Evolutionary conservation across 352 stramenopile genomes (phyloP), one percentile per base, ranked within the genome.

Genomic region (Pilasporangium apinafurcum): DNA sequence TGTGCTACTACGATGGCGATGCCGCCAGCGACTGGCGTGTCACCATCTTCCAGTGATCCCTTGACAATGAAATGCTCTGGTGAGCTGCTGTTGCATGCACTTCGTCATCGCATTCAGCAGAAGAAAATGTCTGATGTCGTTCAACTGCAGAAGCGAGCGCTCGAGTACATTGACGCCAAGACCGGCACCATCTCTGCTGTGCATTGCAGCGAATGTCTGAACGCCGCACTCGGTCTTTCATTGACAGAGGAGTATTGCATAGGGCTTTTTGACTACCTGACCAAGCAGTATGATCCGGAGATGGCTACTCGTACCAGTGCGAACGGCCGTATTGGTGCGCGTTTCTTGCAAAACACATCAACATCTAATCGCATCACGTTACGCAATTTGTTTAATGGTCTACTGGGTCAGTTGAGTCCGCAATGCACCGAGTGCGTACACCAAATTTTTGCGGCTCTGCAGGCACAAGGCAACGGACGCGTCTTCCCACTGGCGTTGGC

Each of bases 401-500:
- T 86, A 4, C 31, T 86, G 0, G 70, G 75, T 4, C 35, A 38
- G 4, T 61, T 86, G 7, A 79, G 59, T 30, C 48, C 53, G 0
- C 22, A 44, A 7, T 72, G 71, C 25, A 28, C 49, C 1, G 68
- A 75, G 4, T 62, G 48, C 10, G 61, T 50, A 0, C 58, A 46
- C 8, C 57, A 65, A 3, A 53, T 90, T 22, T 90, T 78, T 39
- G 37, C 45, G 3, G n/a, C 56, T 4, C 43, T 90, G 3, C 66
- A 85, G 36, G 35, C 50, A 0, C 55, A 53, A 0, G 66, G 69
- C 35, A 81, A 82, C 25, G 74, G 71, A 3, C 66, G 74, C 17
- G 73, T 86, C 48, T 83, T 86, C 49, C 71, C 77, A 17, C 53
- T 64, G 2, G 65, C 67, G 10, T 42, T 90, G 25, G 78, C 78